These are phyloP conservation scores for Artomyces pyxidatus DNA, from an alignment of 768 basidiomycete genomes.

Conservation along the genomic window DNA sequence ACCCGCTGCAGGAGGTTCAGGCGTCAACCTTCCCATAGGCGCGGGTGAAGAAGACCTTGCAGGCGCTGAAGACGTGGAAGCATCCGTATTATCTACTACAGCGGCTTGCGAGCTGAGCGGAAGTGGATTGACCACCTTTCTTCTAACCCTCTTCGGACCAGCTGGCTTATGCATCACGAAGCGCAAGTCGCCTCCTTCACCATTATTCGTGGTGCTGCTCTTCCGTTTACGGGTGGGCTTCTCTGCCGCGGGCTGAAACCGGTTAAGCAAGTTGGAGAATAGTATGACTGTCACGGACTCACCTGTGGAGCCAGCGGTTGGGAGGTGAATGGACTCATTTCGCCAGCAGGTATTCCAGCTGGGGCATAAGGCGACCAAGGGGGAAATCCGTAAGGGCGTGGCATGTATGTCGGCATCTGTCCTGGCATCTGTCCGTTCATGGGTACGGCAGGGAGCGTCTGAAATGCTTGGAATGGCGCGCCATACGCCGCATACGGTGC, in stretches of 20 bases:
- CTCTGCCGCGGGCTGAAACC: neutral
- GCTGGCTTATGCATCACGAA: neutral
- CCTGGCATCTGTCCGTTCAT: neutral
- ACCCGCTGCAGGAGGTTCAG: too few relatives aligned
- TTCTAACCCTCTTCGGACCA: neutral
- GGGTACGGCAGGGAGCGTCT: neutral
- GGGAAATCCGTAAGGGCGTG: too few relatives aligned
- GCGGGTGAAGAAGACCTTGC: too few relatives aligned
- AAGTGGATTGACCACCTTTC: neutral
- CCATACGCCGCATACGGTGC: constrained; percentile 9
- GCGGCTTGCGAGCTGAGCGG: neutral
- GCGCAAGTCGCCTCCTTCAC: neutral
- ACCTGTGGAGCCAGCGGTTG: too few relatives aligned
- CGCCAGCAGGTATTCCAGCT: too few relatives aligned
- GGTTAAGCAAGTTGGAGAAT: too few relatives aligned
- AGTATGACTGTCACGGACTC: too few relatives aligned
- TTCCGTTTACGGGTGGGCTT: neutral
- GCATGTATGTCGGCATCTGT: too few relatives aligned
- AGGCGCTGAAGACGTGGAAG: neutral
- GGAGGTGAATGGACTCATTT: too few relatives aligned
- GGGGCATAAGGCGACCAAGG: too few relatives aligned
- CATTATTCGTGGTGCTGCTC: neutral
- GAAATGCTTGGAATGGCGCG: neutral
- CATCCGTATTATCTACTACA: neutral
- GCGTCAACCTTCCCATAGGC: neutral